Conservation (phyloP, 352 stramenopile genomes). For the Pythium volutum region DNA sequence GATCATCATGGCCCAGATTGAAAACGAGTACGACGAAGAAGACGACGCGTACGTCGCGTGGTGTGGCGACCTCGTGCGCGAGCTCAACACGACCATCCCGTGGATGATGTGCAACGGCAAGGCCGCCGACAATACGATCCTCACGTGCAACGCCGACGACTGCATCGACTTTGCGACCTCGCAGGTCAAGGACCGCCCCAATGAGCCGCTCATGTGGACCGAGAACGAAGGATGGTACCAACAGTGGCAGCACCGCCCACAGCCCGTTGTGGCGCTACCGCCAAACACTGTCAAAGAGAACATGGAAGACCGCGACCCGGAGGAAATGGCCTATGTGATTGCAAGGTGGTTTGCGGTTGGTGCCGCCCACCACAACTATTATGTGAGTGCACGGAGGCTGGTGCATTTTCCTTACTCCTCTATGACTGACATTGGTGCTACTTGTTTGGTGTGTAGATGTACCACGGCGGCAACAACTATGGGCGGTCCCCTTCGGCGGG, state of each 20-base stretch:
- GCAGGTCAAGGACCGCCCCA: constrained; percentile 36
- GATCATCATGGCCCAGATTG: constrained; percentile 75
- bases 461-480: constrained; percentile 77
- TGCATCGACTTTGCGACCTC: constrained; percentile 58
- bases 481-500: constrained; percentile 51
- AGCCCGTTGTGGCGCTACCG: not conserved
- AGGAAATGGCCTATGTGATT: constrained; percentile 57
- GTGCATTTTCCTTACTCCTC: too few relatives aligned
- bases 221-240: constrained; percentile 77
- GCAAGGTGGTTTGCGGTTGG: constrained; percentile 68
- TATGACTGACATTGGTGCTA: not conserved
- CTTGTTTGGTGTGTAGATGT: constrained; percentile 42
- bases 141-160: constrained; percentile 64
- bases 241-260: constrained; percentile 42
- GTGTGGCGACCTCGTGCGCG: constrained; percentile 48
- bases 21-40: constrained; percentile 58
- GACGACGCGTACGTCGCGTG: constrained; percentile 52
- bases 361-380: constrained; percentile 66
- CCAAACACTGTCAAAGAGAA: constrained; percentile 22
- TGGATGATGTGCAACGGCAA: constrained; percentile 80
- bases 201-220: constrained; percentile 67
- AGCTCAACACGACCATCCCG: constrained; percentile 56
- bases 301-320: constrained; percentile 43
- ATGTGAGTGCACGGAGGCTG: constrained; percentile 30
- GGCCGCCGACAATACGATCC: constrained; percentile 59